phyloP scores from a whole-genome alignment of 2,329 filamentous ascomycete genomes.

The Phyllosticta capitalensis region DNA sequence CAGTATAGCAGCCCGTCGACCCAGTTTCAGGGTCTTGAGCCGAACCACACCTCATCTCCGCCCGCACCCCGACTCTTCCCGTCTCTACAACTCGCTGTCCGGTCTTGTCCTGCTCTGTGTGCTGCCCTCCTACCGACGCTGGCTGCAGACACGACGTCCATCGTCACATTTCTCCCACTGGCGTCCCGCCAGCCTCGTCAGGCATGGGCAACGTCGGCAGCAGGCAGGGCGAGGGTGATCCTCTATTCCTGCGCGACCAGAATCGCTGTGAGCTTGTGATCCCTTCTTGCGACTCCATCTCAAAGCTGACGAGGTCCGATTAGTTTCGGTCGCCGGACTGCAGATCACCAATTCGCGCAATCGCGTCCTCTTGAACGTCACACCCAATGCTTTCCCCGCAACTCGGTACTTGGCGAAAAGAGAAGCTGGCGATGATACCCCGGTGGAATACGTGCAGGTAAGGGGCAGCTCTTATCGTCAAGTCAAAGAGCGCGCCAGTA shows the following conservation, averaged over 20 bases:
- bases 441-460: slow-evolving; percentile 90
- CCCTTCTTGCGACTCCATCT: slow-evolving; percentile 10
- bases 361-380: slow-evolving; percentile 65
- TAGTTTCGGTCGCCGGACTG: slow-evolving; percentile 82
- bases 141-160: background rate
- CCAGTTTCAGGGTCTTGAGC: background rate
- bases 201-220: slow-evolving; percentile 87
- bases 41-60: background rate
- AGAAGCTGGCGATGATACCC: slow-evolving; percentile 60
- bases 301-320: slow-evolving; percentile 1
- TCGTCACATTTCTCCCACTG: background rate
- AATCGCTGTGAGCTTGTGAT: slow-evolving; percentile 59
- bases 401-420: slow-evolving; percentile 65
- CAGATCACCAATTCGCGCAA: slow-evolving; percentile 70
- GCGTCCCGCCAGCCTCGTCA: slow-evolving; percentile 9
- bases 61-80: background rate
- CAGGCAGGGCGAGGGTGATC: slow-evolving; percentile 66
- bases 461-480: slow-evolving; percentile 17
- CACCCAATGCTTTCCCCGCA: slow-evolving; percentile 82
- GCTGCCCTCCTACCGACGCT: background rate
- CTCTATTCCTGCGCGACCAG: slow-evolving; percentile 83
- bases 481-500: slow-evolving; percentile 11
- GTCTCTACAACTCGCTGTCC: background rate
- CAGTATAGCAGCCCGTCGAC: background rate
- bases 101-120: background rate